A percentile compares a stretch with the other conserved stretches of the same genome.
These are phyloP conservation scores for Cladobotryum protrusum DNA, from an alignment of 2,329 filamentous ascomycete genomes.

Conservation along the genomic window DNA sequence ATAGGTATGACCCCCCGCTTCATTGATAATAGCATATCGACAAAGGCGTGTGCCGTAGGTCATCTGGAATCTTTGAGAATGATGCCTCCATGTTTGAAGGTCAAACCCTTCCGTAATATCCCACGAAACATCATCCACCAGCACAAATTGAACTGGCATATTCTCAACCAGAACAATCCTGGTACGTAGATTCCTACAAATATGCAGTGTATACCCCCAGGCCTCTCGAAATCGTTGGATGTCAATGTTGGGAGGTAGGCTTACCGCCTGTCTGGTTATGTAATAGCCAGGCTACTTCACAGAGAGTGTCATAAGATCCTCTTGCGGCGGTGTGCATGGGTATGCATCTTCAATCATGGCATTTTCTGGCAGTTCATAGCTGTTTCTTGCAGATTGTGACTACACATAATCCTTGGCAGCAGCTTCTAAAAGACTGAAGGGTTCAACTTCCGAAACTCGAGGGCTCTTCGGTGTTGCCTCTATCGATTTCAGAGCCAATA, in stretches of 20 bases:
- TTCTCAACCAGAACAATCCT: constrained; percentile 3
- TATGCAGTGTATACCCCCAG: constrained; percentile 15
- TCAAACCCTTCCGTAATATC: no score
- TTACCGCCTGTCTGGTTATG: constrained; percentile 1
- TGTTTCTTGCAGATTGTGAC: background rate
- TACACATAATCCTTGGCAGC: no score
- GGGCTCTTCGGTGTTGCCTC: background rate
- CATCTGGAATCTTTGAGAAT: background rate
- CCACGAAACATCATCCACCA: constrained; percentile 1
- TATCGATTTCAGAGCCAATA: no score
- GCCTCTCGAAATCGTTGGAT: constrained; percentile 9
- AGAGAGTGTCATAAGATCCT: constrained; percentile 3
- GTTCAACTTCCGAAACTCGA: background rate
- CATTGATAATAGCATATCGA: background rate
- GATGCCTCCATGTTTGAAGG: background rate
- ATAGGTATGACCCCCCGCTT: background rate
- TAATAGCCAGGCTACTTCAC: constrained; percentile 7
- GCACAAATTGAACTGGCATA: background rate
- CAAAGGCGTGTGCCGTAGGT: constrained; percentile 9
- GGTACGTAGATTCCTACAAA: constrained; percentile 5
- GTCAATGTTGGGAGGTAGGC: background rate
- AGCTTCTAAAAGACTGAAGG: no score
- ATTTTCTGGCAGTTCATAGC: no score
- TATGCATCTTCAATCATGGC: background rate
- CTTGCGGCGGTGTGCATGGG: constrained; percentile 2